Conservation (phyloP, 1,284 basidiomycete species). For the Melampsora americana region DNA sequence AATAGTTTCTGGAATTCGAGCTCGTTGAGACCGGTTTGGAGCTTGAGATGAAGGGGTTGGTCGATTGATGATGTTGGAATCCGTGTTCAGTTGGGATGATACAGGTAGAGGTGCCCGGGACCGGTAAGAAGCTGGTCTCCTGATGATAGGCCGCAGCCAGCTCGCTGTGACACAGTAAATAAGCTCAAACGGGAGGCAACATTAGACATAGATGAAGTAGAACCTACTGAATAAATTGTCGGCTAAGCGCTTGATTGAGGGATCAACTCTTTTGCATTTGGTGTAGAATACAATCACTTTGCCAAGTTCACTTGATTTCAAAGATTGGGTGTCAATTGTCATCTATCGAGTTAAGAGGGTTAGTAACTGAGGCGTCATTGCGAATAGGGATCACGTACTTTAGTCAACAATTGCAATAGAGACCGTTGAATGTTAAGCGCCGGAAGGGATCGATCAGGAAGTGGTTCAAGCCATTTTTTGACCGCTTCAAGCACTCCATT, state of each 20-base stretch:
- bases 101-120: constrained; percentile 58
- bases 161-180: constrained; percentile 8
- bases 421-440: constrained; percentile 93
- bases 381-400: constrained; percentile 54
- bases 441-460: constrained; percentile 85
- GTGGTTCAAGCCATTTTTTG: constrained; percentile 86
- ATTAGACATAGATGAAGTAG: not conserved
- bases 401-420: constrained; percentile 76
- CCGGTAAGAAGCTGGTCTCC: constrained; percentile 77
- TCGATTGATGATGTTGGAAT: not conserved
- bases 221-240: constrained; percentile 75
- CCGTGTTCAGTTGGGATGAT: not conserved
- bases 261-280: constrained; percentile 81
- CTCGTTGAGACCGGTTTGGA: constrained; percentile 11
- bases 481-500: constrained; percentile 91
- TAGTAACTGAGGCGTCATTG: not conserved
- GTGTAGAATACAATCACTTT: constrained; percentile 93
- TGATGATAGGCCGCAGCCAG: constrained; percentile 86
- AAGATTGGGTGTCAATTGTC: constrained; percentile 83
- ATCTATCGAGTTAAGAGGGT: constrained; percentile 58
- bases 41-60: not conserved
- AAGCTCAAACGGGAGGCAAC: not conserved
- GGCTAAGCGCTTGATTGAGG: constrained; percentile 74
- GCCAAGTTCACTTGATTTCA: constrained; percentile 90
- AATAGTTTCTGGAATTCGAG: constrained; percentile 31